A percentile compares a stretch with the other conserved stretches of the same genome.
phyloP scores from a whole-genome alignment of 2,329 filamentous ascomycete genomes.

The Cladosporium phlei region DNA sequence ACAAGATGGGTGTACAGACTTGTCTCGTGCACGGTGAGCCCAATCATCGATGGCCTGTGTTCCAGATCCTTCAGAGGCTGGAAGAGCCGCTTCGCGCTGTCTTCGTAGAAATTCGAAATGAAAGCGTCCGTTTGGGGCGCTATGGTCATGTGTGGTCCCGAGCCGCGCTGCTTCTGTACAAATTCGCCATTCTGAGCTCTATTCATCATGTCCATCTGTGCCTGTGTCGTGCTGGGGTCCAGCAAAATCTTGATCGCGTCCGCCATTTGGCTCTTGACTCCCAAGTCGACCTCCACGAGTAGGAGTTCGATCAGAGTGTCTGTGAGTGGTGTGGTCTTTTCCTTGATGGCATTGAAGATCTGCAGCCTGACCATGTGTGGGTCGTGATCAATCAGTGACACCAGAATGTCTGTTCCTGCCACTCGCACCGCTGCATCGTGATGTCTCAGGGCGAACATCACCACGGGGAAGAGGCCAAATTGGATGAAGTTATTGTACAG shows the following conservation, averaged over 20 bases:
- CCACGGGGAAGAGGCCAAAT: slow-evolving; percentile 81
- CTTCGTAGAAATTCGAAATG: slow-evolving; percentile 82
- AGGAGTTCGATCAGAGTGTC: slow-evolving; percentile 91
- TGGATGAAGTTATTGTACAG: slow-evolving; percentile 87
- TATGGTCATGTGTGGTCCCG: slow-evolving; percentile 19
- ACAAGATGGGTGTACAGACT: slow-evolving; percentile 88
- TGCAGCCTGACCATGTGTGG: slow-evolving; percentile 89
- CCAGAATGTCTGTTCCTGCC: slow-evolving; percentile 87
- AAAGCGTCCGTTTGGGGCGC: slow-evolving; percentile 76
- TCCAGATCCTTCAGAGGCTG: slow-evolving; percentile 79
- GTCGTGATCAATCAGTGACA: slow-evolving; percentile 93
- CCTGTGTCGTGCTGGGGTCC: slow-evolving; percentile 61
- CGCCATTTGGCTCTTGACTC: slow-evolving; percentile 90
- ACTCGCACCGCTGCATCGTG: slow-evolving; percentile 79
- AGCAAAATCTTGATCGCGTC: slow-evolving; percentile 92
- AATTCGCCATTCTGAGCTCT: slow-evolving; percentile 59
- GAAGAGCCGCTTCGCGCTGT: slow-evolving; percentile 79
- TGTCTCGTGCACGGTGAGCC: slow-evolving; percentile 75
- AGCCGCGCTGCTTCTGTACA: slow-evolving; percentile 54
- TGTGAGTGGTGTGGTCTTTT: slow-evolving; percentile 78
- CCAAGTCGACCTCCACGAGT: slow-evolving; percentile 84
- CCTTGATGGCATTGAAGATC: slow-evolving; percentile 85
- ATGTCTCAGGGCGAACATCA: slow-evolving; percentile 86
- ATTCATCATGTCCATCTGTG: slow-evolving; percentile 56
- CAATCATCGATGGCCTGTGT: slow-evolving; percentile 43